Percentiles rank a stretch among this genome's conserved stretches.
Evolutionary conservation across 179 eudicot species (phyloP).

Genomic region (Spinacia oleracea): DNA sequence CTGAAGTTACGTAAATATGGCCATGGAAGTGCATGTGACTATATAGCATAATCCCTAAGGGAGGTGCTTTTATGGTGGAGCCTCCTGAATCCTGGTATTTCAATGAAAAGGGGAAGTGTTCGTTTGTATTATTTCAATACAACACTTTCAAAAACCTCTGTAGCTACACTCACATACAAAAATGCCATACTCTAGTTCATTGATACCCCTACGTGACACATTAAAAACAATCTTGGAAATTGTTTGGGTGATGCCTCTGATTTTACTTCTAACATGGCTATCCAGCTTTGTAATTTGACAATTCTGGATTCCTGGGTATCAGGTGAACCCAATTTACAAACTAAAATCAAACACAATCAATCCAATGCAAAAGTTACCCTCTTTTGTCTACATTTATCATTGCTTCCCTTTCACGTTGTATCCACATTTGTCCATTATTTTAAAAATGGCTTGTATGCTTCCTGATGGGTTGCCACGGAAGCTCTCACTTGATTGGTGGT

Average conservation of each 20-base stretch:
- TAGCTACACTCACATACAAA: no score
- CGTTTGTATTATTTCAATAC: no score
- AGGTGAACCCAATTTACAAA: slow-evolving; percentile 21
- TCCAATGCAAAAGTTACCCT: slow-evolving; percentile 25
- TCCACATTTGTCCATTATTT: slow-evolving; percentile 26
- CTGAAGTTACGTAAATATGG: no score
- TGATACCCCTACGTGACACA: slow-evolving; percentile 4
- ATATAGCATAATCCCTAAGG: no score
- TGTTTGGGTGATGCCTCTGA: slow-evolving; percentile 15
- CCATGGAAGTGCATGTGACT: no score
- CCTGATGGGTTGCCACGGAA: slow-evolving; percentile 32
- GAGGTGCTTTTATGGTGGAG: no score
- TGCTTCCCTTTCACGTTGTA: slow-evolving; percentile 32
- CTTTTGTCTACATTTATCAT: slow-evolving; percentile 23
- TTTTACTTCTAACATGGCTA: slow-evolving; percentile 18
- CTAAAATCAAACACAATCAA: slow-evolving; percentile 25
- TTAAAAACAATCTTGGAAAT: slow-evolving; percentile 11
- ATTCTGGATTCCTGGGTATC: slow-evolving; percentile 19
- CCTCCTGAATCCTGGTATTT: no score
- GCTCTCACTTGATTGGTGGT: slow-evolving; percentile 34
- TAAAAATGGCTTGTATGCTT: slow-evolving; percentile 31
- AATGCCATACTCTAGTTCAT: slow-evolving; percentile 14
- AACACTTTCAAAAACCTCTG: no score
- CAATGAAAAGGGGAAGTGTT: no score
- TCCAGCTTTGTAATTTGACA: slow-evolving; percentile 18